Evolutionary conservation across 768 basidiomycete species (phyloP).

Genomic region (Boletus sp.): DNA sequence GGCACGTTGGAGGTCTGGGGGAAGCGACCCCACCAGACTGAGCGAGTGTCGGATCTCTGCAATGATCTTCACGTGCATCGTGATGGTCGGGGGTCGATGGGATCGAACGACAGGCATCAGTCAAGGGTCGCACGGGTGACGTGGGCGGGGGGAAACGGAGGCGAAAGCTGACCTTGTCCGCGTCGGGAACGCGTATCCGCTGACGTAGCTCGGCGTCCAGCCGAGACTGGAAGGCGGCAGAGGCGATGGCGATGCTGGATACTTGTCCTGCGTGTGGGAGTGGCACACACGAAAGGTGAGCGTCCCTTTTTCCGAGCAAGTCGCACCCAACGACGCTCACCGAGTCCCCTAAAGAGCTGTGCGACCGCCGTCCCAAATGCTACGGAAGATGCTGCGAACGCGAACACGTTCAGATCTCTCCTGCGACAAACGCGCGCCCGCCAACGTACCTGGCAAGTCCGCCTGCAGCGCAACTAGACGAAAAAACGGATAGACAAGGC

Average conservation of each 20-base stretch:
- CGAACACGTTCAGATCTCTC: background rate
- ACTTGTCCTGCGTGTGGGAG: slow-evolving; percentile 6
- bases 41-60: slow-evolving; percentile 13
- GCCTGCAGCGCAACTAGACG: slow-evolving; percentile 13
- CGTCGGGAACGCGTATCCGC: slow-evolving; percentile 7
- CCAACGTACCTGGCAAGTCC: slow-evolving; percentile 3
- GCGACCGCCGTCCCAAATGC: slow-evolving; percentile 1
- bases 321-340: background rate
- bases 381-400: background rate
- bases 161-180: slow-evolving; percentile 7
- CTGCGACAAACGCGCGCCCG: background rate
- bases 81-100: background rate
- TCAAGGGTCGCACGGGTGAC: too few relatives aligned
- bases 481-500: background rate
- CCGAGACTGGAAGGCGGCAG: slow-evolving; percentile 14
- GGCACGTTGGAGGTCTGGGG: slow-evolving; percentile 9
- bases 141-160: background rate
- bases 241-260: slow-evolving; percentile 11
- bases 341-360: slow-evolving; percentile 13
- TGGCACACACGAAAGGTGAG: background rate
- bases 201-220: slow-evolving; percentile 10
- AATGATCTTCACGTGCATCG: slow-evolving; percentile 1
- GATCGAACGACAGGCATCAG: background rate
- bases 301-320: background rate
- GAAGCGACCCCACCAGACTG: slow-evolving; percentile 8